Conservation (phyloP, 192 early-diverging fungal genomes). For the Backusella mclennaniae region DNA sequence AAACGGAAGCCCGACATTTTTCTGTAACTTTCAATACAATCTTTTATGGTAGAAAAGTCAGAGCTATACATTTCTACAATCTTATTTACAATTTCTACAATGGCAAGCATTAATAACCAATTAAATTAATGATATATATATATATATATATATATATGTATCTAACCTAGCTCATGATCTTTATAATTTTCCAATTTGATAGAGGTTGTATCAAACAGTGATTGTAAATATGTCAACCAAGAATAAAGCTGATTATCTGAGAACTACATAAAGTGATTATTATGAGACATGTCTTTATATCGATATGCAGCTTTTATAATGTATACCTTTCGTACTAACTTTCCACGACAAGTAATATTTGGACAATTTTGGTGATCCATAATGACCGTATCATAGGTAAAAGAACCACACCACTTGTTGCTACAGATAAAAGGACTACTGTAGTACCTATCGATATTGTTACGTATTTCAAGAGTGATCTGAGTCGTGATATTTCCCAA, state of each 20-base stretch:
- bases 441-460: not conserved
- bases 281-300: no score
- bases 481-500: not conserved
- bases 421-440: not conserved
- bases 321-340: not conserved
- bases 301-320: no score
- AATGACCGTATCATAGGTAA: not conserved
- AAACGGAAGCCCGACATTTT: not conserved
- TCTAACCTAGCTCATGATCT: not conserved
- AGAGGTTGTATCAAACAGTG: not conserved
- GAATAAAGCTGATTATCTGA: not conserved
- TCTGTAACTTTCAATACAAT: not conserved
- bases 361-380: not conserved
- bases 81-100: not conserved
- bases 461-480: not conserved
- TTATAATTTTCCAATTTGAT: not conserved
- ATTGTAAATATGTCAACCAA: not conserved
- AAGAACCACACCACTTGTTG: not conserved
- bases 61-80: not conserved
- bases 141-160: no score
- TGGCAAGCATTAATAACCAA: not conserved
- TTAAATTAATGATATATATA: not conserved
- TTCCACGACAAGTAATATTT: not conserved
- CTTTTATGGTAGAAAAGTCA: not conserved
- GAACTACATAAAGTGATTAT: not conserved